A percentile compares a stretch with the other conserved stretches of the same genome.
Conservation (phyloP, 371 early-diverging fungal genomes). For the Mycotypha africana region DNA sequence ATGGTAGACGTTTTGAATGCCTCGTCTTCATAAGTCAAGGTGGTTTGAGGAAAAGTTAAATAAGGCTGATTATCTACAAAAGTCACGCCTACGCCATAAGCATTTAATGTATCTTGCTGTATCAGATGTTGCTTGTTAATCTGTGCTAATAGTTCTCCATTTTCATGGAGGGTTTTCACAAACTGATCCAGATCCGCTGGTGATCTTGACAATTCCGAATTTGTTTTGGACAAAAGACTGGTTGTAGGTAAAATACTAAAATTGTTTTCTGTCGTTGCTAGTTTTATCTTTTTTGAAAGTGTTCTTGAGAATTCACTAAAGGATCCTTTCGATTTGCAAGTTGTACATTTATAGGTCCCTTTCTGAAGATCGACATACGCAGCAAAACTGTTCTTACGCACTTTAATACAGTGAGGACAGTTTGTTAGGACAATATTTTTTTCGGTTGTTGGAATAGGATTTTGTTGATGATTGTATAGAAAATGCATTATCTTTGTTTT, state of each 20-base stretch:
- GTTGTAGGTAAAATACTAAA: constrained; percentile 4
- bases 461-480: constrained; percentile 30
- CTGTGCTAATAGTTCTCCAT: too few relatives aligned
- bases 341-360: constrained; percentile 33
- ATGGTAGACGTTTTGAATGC: constrained; percentile 19
- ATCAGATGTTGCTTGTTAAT: constrained; percentile 15
- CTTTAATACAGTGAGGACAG: constrained; percentile 43
- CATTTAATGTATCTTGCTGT: constrained; percentile 10
- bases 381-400: constrained; percentile 31
- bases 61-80: constrained; percentile 5
- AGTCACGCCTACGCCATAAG: constrained; percentile 28
- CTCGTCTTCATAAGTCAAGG: constrained; percentile 14
- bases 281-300: background rate
- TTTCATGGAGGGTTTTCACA: too few relatives aligned
- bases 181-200: too few relatives aligned
- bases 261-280: background rate
- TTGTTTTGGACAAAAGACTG: background rate
- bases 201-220: constrained; percentile 13
- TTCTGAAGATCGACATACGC: constrained; percentile 27
- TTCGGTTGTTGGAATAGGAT: constrained; percentile 27
- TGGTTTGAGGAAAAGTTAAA: constrained; percentile 42
- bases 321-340: constrained; percentile 17
- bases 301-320: constrained; percentile 21
- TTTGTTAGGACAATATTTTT: constrained; percentile 22
- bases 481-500: constrained; percentile 27